phyloP scores from a whole-genome alignment of 116 monocot species.

The Iris pallida region DNA sequence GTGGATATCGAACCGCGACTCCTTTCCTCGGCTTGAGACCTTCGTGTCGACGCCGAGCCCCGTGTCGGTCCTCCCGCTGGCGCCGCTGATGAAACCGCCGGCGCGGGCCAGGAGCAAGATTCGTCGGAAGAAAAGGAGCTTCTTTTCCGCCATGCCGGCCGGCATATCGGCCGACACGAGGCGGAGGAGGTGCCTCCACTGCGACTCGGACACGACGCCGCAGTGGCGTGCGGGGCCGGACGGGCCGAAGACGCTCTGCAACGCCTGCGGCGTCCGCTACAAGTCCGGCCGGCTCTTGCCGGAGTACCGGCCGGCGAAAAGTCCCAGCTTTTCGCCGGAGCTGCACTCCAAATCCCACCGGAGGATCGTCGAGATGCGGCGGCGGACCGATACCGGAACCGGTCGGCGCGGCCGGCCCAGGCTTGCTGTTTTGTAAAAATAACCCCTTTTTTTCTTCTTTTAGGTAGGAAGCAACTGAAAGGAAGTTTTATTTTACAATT shows the following conservation, averaged over 20 bases:
- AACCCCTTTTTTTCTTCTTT: background rate
- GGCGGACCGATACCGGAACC: background rate
- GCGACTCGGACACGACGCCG: constrained; percentile 58
- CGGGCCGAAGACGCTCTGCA: constrained; percentile 72
- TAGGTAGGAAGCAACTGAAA: background rate
- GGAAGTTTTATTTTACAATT: too few species aligned
- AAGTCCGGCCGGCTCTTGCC: constrained; percentile 52
- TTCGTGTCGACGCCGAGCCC: constrained; percentile 14
- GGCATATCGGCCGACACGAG: background rate
- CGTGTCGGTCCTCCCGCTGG: constrained; percentile 15
- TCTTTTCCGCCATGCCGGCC: background rate
- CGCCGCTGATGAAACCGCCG: constrained; percentile 7
- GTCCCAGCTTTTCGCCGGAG: constrained; percentile 48
- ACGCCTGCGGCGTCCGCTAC: constrained; percentile 66
- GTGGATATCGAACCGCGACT: constrained; percentile 72
- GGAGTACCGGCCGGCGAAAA: constrained; percentile 62
- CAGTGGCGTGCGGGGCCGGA: constrained; percentile 77
- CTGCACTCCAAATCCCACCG: constrained; percentile 64
- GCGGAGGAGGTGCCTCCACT: constrained; percentile 51
- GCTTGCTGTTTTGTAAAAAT: background rate
- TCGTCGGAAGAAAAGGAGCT: constrained; percentile 1
- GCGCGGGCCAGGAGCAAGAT: constrained; percentile 26
- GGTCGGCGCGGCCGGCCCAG: constrained; percentile 1
- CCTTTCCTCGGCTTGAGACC: constrained; percentile 55
- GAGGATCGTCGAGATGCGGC: constrained; percentile 51